These are phyloP conservation scores for Lecanicillium sp. DNA, from an alignment of 2,329 filamentous ascomycete genomes.

Conservation along the genomic window DNA sequence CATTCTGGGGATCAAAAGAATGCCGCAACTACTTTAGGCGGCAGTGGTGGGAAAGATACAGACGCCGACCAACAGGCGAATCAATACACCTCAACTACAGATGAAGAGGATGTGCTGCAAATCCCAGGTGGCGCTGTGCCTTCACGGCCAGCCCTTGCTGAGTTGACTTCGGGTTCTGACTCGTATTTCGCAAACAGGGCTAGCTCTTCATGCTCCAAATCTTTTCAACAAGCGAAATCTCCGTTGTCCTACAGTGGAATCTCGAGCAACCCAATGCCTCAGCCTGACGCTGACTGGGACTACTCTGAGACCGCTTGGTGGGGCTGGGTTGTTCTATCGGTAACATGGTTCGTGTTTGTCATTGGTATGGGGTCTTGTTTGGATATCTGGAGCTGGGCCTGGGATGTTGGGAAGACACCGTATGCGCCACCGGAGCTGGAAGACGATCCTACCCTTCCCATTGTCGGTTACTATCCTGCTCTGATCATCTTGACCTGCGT, in stretches of 20 bases:
- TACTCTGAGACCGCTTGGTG: slow-evolving; percentile 96
- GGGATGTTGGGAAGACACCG: slow-evolving; percentile 94
- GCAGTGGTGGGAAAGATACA: neutral
- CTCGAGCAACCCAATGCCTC: slow-evolving; percentile 38
- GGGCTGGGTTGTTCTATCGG: slow-evolving; percentile 87
- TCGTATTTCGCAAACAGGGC: slow-evolving; percentile 49
- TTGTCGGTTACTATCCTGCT: slow-evolving; percentile 94
- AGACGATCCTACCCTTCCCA: slow-evolving; percentile 88
- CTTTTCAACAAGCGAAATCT: slow-evolving; percentile 48
- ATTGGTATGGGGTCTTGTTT: slow-evolving; percentile 94
- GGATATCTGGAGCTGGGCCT: slow-evolving; percentile 96
- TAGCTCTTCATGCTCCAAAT: slow-evolving; percentile 36
- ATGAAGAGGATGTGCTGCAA: slow-evolving; percentile 72
- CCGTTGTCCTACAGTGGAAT: slow-evolving; percentile 50
- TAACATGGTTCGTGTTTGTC: slow-evolving; percentile 94
- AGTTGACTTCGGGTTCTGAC: slow-evolving; percentile 49
- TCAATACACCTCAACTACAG: slow-evolving; percentile 58
- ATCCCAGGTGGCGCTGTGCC: slow-evolving; percentile 45
- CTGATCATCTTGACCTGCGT: slow-evolving; percentile 87
- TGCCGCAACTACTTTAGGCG: neutral
- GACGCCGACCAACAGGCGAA: slow-evolving; percentile 15
- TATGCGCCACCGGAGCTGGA: slow-evolving; percentile 93
- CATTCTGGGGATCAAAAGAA: slow-evolving; percentile 9
- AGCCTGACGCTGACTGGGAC: slow-evolving; percentile 61
- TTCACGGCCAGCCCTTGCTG: slow-evolving; percentile 30